Evolutionary conservation across 2,329 filamentous ascomycete genomes (phyloP).

Genomic region (Bipolaris sorokiniana): DNA sequence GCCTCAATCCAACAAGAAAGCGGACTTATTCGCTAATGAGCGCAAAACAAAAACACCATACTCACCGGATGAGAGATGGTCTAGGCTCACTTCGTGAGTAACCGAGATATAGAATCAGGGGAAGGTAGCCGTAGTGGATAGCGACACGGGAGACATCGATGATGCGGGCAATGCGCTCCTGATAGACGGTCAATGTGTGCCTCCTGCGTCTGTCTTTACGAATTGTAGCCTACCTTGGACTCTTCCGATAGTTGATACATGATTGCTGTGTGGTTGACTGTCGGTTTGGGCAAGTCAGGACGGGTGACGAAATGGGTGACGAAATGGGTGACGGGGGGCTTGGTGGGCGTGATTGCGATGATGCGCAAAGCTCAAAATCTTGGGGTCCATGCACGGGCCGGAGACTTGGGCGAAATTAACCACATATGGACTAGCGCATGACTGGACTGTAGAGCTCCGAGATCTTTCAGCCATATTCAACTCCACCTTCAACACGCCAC

Average conservation of each 20-base stretch:
- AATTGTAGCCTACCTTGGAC: conserved; percentile 74
- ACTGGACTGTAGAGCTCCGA: conserved; percentile 26
- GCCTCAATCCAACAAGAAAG: not conserved
- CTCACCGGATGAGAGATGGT: conserved; percentile 76
- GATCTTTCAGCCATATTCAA: conserved; percentile 24
- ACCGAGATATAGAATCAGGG: conserved; percentile 94
- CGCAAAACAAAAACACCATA: not conserved
- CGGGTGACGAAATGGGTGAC: conserved; percentile 3
- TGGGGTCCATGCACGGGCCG: conserved; percentile 16
- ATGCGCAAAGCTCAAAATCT: conserved; percentile 34
- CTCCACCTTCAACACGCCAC: conserved; percentile 4
- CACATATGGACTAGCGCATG: conserved; percentile 12
- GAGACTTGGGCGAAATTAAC: conserved; percentile 14
- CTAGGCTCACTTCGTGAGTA: conserved; percentile 94
- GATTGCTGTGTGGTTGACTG: conserved; percentile 37
- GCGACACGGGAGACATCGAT: conserved; percentile 93
- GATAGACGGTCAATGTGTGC: conserved; percentile 33
- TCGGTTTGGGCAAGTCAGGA: conserved; percentile 1
- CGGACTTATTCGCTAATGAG: not conserved
- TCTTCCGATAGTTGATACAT: conserved; percentile 83
- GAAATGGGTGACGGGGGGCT: conserved; percentile 9
- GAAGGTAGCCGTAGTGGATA: conserved; percentile 97
- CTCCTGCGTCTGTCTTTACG: not conserved
- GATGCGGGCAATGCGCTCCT: conserved; percentile 98
- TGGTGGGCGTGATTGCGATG: conserved; percentile 16